phyloP scores from a whole-genome alignment of 305 asterid genomes.

The Coffea humblotiana region DNA sequence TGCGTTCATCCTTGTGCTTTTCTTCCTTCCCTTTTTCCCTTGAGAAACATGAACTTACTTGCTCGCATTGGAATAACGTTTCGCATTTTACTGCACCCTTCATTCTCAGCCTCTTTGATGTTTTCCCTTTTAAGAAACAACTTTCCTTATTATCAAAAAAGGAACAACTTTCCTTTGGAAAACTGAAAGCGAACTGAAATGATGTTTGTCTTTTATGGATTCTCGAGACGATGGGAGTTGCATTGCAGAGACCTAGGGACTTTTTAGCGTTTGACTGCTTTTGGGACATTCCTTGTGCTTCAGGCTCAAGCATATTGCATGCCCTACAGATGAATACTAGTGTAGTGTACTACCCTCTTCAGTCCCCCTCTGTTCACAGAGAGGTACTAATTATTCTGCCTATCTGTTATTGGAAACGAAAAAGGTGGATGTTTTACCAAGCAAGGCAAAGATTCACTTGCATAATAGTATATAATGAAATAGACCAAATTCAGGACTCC shows the following conservation, averaged over 20 bases:
- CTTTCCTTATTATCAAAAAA: background rate
- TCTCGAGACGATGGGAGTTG: conserved; percentile 27
- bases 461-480: background rate
- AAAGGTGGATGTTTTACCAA: background rate
- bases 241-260: conserved; percentile 27
- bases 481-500: background rate
- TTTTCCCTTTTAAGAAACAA: no score
- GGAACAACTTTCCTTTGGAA: background rate
- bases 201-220: conserved; percentile 26
- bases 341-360: background rate
- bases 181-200: background rate
- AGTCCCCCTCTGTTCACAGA: background rate
- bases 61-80: no score
- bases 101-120: background rate
- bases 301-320: conserved; percentile 9
- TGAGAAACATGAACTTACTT: no score
- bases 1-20: no score
- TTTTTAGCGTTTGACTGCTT: conserved; percentile 48
- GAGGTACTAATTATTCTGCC: background rate
- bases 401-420: background rate
- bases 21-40: no score
- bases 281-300: conserved; percentile 36
- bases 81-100: no score
- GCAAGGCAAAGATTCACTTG: background rate
- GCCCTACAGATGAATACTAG: background rate